A percentile compares a stretch with the other conserved stretches of the same genome.
Evolutionary conservation across 163 green algal genomes (phyloP).

Genomic region (Volvox carteri): DNA sequence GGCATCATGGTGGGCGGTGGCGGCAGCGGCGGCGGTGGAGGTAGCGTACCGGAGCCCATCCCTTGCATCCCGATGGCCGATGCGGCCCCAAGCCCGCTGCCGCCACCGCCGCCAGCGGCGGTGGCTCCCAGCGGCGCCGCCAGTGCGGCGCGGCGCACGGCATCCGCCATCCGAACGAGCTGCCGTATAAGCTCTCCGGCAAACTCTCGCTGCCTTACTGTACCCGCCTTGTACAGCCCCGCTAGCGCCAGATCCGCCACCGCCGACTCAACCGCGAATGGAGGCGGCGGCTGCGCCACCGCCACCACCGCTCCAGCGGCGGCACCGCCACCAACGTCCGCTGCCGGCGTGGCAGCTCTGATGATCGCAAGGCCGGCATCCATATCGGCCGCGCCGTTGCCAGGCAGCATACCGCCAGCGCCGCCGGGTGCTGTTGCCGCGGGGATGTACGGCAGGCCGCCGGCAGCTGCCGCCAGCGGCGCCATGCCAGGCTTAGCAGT

Average conservation of each 20-base stretch:
- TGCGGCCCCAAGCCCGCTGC: not conserved
- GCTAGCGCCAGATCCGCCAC: slow-evolving; percentile 40
- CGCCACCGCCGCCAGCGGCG: not conserved
- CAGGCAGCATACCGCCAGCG: not conserved
- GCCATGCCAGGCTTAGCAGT: not conserved
- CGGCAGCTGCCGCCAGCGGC: not conserved
- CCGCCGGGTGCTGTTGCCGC: not conserved
- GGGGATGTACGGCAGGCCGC: not conserved
- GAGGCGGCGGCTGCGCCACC: not conserved
- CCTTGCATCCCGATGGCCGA: not conserved
- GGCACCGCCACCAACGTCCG: not conserved
- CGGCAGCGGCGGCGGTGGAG: slow-evolving; percentile 16
- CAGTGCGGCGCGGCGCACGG: slow-evolving; percentile 44
- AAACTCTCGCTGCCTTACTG: slow-evolving; percentile 35
- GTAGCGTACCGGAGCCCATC: not conserved
- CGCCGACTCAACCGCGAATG: slow-evolving; percentile 29
- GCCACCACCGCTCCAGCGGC: not conserved
- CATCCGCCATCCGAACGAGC: slow-evolving; percentile 47
- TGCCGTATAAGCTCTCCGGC: slow-evolving; percentile 51
- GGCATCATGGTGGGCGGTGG: slow-evolving; percentile 1
- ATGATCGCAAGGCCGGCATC: not conserved
- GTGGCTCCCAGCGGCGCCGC: not conserved
- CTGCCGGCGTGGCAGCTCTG: not conserved
- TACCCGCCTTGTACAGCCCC: slow-evolving; percentile 48
- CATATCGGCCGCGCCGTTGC: not conserved